A percentile compares a stretch with the other conserved stretches of the same genome.
These are phyloP conservation scores for Microsporum audouinii DNA, from an alignment of 2,329 filamentous ascomycete species.

Conservation along the genomic window DNA sequence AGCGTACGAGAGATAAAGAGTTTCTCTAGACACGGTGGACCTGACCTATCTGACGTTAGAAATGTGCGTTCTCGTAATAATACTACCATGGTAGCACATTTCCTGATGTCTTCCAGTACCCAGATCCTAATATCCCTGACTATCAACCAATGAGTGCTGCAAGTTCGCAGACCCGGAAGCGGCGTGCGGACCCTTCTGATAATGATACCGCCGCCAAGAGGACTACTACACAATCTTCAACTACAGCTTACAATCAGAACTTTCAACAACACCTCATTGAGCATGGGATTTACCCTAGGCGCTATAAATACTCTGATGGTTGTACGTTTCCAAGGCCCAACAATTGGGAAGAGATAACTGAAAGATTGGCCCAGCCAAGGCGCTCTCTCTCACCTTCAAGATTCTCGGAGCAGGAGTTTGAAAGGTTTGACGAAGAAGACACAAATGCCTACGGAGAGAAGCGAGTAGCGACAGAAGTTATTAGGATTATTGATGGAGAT, in stretches of 20 bases:
- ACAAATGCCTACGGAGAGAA: conserved; percentile 25
- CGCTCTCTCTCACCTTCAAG: conserved; percentile 28
- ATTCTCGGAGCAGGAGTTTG: conserved; percentile 23
- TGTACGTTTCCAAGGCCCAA: conserved; percentile 18
- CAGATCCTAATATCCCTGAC: neutral
- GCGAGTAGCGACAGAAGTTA: conserved; percentile 22
- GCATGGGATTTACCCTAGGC: neutral
- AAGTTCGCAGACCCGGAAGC: neutral
- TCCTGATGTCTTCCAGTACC: neutral
- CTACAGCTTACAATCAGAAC: neutral
- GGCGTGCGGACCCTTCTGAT: neutral
- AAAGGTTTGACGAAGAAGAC: conserved; percentile 21
- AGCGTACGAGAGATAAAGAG: conserved; percentile 5
- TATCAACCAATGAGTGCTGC: neutral
- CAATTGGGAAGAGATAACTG: conserved; percentile 23
- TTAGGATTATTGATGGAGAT: conserved; percentile 20
- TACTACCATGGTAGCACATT: neutral
- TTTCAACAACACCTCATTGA: neutral
- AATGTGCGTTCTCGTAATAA: conserved; percentile 8
- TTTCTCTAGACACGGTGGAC: conserved; percentile 9
- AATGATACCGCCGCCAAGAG: neutral
- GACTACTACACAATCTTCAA: neutral
- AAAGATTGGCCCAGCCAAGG: conserved; percentile 20
- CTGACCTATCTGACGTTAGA: conserved; percentile 12
- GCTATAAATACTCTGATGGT: conserved; percentile 18